These are phyloP conservation scores for Coffea humblotiana DNA, from an alignment of 305 asterid species.

Conservation along the genomic window DNA sequence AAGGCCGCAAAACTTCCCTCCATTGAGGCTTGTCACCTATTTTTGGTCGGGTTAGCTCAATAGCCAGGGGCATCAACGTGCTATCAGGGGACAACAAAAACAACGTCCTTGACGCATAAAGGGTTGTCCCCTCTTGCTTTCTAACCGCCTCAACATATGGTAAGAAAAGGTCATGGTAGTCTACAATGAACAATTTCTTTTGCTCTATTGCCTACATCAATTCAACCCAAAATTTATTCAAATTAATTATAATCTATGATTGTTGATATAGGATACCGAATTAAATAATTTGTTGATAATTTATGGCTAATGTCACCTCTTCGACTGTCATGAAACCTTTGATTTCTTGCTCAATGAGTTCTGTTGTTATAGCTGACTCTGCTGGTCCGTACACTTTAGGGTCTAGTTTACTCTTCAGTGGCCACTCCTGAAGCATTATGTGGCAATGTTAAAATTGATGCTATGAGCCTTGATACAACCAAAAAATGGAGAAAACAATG, in stretches of 20 bases:
- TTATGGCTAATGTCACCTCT: constrained; percentile 40
- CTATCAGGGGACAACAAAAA: constrained; percentile 49
- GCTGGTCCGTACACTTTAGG: constrained; percentile 68
- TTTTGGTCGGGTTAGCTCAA: constrained; percentile 42
- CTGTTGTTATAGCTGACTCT: constrained; percentile 63
- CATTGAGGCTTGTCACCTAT: constrained; percentile 26
- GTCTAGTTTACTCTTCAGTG: constrained; percentile 72
- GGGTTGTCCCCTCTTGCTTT: constrained; percentile 43
- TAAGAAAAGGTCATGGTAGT: constrained; percentile 67
- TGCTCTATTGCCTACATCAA: constrained; percentile 53
- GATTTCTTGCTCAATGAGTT: constrained; percentile 46
- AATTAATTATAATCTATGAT: too few species aligned
- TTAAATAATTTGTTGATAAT: not conserved
- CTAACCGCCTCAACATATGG: constrained; percentile 73
- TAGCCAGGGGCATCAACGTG: constrained; percentile 61
- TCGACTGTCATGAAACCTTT: constrained; percentile 51
- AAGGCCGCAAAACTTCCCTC: constrained; percentile 26
- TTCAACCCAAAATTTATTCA: not conserved
- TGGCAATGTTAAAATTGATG: not conserved
- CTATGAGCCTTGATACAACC: too few species aligned
- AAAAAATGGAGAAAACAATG: too few species aligned
- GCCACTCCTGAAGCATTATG: constrained; percentile 60
- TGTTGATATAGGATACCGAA: not conserved
- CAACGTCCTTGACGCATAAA: constrained; percentile 75
- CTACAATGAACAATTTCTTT: constrained; percentile 71